Conservation (phyloP, 1,284 basidiomycete species). For the Stygiomarasmius scandens region DNA sequence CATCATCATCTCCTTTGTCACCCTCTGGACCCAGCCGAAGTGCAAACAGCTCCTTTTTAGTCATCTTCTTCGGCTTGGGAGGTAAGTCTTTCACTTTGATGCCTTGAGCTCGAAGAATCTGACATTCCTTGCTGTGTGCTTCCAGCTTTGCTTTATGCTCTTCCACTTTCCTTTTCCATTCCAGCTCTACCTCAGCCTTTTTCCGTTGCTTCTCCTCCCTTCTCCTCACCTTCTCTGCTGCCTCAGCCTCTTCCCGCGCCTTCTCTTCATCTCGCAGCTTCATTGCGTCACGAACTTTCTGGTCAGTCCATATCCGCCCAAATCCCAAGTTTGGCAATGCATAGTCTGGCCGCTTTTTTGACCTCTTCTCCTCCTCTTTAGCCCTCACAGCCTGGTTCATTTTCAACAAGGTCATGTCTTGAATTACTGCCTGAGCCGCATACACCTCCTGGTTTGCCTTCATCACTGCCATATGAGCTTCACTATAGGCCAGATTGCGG, state of each 20-base stretch:
- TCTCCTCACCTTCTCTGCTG: neutral
- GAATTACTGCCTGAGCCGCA: constrained; percentile 27
- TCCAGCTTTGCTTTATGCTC: constrained; percentile 9
- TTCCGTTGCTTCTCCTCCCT: neutral
- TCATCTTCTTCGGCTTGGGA: neutral
- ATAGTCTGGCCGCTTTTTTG: neutral
- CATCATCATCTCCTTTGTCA: neutral
- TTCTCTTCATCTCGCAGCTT: constrained; percentile 8
- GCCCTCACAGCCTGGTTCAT: constrained; percentile 21
- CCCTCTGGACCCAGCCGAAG: neutral
- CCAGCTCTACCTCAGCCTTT: neutral
- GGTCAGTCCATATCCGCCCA: constrained; percentile 15
- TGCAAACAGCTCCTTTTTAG: neutral
- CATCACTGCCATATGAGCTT: constrained; percentile 16
- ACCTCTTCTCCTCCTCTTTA: constrained; percentile 10
- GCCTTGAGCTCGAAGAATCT: neutral
- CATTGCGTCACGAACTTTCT: constrained; percentile 8
- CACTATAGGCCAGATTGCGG: constrained; percentile 13
- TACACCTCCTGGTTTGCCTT: constrained; percentile 22
- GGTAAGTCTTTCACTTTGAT: constrained; percentile 4
- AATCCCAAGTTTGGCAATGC: constrained; percentile 13
- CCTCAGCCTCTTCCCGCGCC: constrained; percentile 6
- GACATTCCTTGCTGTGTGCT: neutral
- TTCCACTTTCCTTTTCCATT: constrained; percentile 8
- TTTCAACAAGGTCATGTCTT: constrained; percentile 25